A percentile compares a stretch with the other conserved stretches of the same genome.
These are phyloP conservation scores for Pleurotus salmoneostramineus DNA, from an alignment of 768 basidiomycete species.

Conservation along the genomic window DNA sequence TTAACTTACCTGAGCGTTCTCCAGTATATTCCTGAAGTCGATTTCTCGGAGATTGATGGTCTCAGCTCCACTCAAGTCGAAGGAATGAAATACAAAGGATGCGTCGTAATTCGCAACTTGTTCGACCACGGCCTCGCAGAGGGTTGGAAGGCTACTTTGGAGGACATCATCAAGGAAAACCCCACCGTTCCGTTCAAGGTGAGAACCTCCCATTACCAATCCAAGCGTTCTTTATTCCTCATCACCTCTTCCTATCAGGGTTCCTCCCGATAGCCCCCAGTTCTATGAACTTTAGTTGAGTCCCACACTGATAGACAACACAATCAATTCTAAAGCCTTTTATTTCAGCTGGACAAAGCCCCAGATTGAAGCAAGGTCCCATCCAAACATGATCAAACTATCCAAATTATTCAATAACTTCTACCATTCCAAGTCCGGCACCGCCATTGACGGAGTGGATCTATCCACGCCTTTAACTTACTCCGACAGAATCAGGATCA, in stretches of 20 bases:
- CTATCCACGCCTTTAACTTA: conserved; percentile 62
- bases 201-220: background rate
- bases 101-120: conserved; percentile 58
- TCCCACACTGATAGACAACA: background rate
- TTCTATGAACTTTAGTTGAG: conserved; percentile 72
- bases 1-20: background rate
- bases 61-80: conserved; percentile 42
- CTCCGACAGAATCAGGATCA: conserved; percentile 71
- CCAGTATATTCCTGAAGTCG: conserved; percentile 61
- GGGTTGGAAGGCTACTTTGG: conserved; percentile 53
- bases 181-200: conserved; percentile 52
- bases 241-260: conserved; percentile 28
- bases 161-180: conserved; percentile 54
- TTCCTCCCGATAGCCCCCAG: conserved; percentile 54
- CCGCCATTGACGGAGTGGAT: conserved; percentile 48
- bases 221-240: background rate
- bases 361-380: conserved; percentile 67
- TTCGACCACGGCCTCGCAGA: conserved; percentile 53
- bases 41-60: conserved; percentile 47
- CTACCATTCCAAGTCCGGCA: conserved; percentile 42
- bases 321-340: background rate
- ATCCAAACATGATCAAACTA: conserved; percentile 59
- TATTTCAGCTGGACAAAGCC: conserved; percentile 34
- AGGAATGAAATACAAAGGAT: conserved; percentile 50
- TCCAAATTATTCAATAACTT: conserved; percentile 60